A percentile compares a stretch with the other conserved stretches of the same genome.
Evolutionary conservation across 2,329 filamentous ascomycete genomes (phyloP).

Genomic region (Penicillium sp.): DNA sequence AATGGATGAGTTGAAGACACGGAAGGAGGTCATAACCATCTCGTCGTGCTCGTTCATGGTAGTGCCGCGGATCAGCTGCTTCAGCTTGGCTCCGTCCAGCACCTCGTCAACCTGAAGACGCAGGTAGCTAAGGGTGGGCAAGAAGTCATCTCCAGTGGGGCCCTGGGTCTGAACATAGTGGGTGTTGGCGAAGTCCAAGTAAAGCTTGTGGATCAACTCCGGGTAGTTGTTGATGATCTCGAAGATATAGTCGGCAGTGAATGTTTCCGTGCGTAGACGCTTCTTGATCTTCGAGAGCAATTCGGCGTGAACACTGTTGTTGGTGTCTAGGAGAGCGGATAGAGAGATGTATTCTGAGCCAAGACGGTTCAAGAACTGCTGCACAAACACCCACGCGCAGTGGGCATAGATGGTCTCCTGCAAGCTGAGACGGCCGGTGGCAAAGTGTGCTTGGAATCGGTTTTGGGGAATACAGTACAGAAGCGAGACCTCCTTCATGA

Average conservation of each 20-base stretch:
- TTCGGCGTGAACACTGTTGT: slow-evolving; percentile 82
- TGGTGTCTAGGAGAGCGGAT: slow-evolving; percentile 73
- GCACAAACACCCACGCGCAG: slow-evolving; percentile 95
- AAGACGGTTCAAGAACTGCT: slow-evolving; percentile 95
- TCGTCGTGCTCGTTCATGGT: slow-evolving; percentile 91
- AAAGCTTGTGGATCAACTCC: slow-evolving; percentile 79
- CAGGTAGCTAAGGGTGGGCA: slow-evolving; percentile 69
- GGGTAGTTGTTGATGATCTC: slow-evolving; percentile 96
- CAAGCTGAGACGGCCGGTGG: slow-evolving; percentile 79
- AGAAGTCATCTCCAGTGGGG: slow-evolving; percentile 63
- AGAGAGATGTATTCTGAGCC: slow-evolving; percentile 89
- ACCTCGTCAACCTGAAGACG: slow-evolving; percentile 70
- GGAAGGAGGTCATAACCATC: slow-evolving; percentile 97
- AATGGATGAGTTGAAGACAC: slow-evolving; percentile 88
- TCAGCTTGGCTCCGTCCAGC: slow-evolving; percentile 71
- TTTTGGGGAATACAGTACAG: slow-evolving; percentile 98
- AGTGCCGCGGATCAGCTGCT: slow-evolving; percentile 75
- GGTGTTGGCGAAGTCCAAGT: slow-evolving; percentile 85
- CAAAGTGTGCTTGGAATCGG: slow-evolving; percentile 89
- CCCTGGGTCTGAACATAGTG: slow-evolving; percentile 73
- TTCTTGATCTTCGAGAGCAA: slow-evolving; percentile 93
- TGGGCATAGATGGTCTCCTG: slow-evolving; percentile 98
- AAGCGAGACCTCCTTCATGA: slow-evolving; percentile 96
- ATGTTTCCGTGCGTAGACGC: slow-evolving; percentile 90
- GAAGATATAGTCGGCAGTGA: slow-evolving; percentile 95